Base-by-base conservation (phyloP, 805 yeast genomes). In the Yarrowia divulgata region DNA sequence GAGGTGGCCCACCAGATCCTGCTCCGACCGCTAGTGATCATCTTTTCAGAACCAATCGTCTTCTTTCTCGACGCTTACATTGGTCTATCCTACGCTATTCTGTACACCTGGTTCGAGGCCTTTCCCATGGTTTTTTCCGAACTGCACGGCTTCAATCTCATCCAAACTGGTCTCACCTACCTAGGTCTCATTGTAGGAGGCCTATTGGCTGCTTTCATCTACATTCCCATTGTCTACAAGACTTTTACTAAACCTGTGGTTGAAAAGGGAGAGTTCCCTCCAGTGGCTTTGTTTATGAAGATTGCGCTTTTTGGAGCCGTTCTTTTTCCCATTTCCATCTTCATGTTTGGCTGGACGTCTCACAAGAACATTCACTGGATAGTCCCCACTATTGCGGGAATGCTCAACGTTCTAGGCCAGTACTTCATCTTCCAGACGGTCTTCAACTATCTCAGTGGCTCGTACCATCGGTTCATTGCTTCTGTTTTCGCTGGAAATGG, bases 401-500 rank as follows among this genome's bases (percentile, higher is more conserved):
- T 76, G 0, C 66, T 85, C 12, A 83, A 80, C 71, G 78, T 80
- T 0, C 71, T 75, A 8, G 81, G 84, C 23, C 78, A 79, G 0
- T 84, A 84, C 73, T 71, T 81, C 52, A 74, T 84, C 48, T 87
- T 87, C 80, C 90, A 87, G 76, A 77, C 85, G 0, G 77, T 82
- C 39, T 81, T 85, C 74, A 80, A 83, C 71, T 86, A 85, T 71
- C 76, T 87, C 70, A 83, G 84, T 1, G 76, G 79, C 70, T 79
- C 85, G 7, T 87, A 84, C 74, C 83, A 81, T 49, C 77, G 82
- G 68, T 84, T 81, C 74, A 72, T 84, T 71, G 88, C 87, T 2
- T 84, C 88, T 0, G 88, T 84, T 0, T 85, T 83, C 75, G 88
- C 88, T 5, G 84, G 85, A 52, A 86, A 85, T 72, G 83, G 79